Percentiles rank a stretch among this genome's conserved stretches.
Conservation (phyloP, 1,139 yeast genomes). For the Candida freyschussii region DNA sequence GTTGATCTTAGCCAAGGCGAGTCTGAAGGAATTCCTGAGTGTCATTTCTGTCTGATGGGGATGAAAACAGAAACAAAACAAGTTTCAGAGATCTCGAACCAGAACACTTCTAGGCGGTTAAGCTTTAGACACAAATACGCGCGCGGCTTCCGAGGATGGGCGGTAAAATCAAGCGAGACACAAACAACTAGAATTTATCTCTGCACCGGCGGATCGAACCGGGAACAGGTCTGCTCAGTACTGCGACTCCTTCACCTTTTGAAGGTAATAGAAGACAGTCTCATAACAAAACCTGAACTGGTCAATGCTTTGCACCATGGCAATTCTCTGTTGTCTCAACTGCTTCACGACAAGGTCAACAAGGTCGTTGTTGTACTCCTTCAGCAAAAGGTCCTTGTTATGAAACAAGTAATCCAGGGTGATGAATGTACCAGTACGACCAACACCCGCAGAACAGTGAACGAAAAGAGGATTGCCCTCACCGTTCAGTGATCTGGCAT, state of each 20-base stretch:
- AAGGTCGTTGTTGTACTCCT: slow-evolving; percentile 12
- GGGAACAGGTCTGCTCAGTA: too few species aligned
- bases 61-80: slow-evolving; percentile 1
- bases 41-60: slow-evolving; percentile 12
- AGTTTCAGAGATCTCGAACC: too few species aligned
- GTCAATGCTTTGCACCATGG: slow-evolving; percentile 62
- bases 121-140: too few species aligned
- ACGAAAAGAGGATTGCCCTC: slow-evolving; percentile 38
- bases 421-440: slow-evolving; percentile 71
- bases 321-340: slow-evolving; percentile 51
- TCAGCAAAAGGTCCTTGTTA: slow-evolving; percentile 2
- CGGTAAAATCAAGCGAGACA: too few species aligned
- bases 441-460: slow-evolving; percentile 82
- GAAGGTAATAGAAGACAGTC: slow-evolving; percentile 16
- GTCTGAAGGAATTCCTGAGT: slow-evolving; percentile 14
- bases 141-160: too few species aligned
- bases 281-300: slow-evolving; percentile 51
- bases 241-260: not conserved
- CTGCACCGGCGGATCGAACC: too few species aligned
- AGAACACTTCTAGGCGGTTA: too few species aligned
- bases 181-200: too few species aligned
- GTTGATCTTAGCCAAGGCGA: slow-evolving; percentile 20
- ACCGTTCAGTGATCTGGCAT: slow-evolving; percentile 27
- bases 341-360: slow-evolving; percentile 36
- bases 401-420: slow-evolving; percentile 53